Percentiles rank a stretch among this genome's conserved stretches.
phyloP scores from a whole-genome alignment of 345 rosid genomes.

The Iberis pinnata region DNA sequence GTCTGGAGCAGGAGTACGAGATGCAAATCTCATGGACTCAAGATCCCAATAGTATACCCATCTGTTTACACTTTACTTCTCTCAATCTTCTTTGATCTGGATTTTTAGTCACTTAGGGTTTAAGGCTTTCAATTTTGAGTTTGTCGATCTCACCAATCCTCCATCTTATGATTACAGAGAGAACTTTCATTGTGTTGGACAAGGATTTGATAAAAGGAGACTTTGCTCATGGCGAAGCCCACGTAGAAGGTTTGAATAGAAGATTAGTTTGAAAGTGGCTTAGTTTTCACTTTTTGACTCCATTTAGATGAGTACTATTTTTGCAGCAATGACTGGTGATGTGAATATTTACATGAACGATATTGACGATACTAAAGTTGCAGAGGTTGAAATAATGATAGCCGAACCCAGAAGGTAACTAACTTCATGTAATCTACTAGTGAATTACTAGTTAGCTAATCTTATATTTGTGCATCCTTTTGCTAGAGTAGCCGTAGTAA shows the following conservation, averaged over 20 bases:
- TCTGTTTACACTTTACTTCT: neutral
- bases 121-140: neutral
- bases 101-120: constrained; percentile 8
- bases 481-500: constrained; percentile 77
- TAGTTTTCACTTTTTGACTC: neutral
- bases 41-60: constrained; percentile 63
- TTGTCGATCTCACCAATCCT: too few species aligned
- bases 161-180: constrained; percentile 60
- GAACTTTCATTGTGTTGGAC: constrained; percentile 81
- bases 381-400: constrained; percentile 91
- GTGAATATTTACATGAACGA: constrained; percentile 94
- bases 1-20: constrained; percentile 67
- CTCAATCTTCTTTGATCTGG: neutral
- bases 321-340: constrained; percentile 85
- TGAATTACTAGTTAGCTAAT: neutral
- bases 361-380: constrained; percentile 64
- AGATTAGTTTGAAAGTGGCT: neutral
- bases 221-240: constrained; percentile 56
- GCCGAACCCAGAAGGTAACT: constrained; percentile 83
- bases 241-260: constrained; percentile 51
- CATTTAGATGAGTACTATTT: neutral
- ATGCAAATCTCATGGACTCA: constrained; percentile 88
- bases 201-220: constrained; percentile 52
- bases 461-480: neutral
- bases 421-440: neutral